Evolutionary conservation across 441 rosid genomes (phyloP).

Genomic region (Populus hybrid): DNA sequence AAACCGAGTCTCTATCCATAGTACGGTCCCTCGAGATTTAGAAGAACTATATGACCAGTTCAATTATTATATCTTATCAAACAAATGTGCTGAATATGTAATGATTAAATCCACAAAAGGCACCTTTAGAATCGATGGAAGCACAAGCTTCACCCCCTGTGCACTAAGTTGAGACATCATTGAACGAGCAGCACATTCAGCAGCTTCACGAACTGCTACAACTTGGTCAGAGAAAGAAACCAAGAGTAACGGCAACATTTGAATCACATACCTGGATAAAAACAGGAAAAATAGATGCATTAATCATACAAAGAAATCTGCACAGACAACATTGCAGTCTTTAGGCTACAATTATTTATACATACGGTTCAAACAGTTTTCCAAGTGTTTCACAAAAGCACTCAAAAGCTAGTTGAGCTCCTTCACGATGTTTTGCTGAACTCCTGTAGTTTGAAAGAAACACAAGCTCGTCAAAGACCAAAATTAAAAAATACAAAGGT

Average conservation of each 20-base stretch:
- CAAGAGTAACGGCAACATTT: slow-evolving; percentile 88
- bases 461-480: slow-evolving; percentile 1
- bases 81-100: neutral
- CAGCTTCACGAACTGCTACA: slow-evolving; percentile 98
- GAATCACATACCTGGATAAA: slow-evolving; percentile 83
- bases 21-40: neutral
- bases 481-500: neutral
- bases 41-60: neutral
- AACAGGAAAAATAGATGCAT: slow-evolving; percentile 3
- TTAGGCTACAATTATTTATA: slow-evolving; percentile 4
- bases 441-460: slow-evolving; percentile 48
- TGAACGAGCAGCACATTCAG: slow-evolving; percentile 98
- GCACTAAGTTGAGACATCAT: slow-evolving; percentile 98
- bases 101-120: slow-evolving; percentile 5
- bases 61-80: neutral
- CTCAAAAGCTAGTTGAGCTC: slow-evolving; percentile 94
- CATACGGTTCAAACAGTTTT: slow-evolving; percentile 97
- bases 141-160: slow-evolving; percentile 96
- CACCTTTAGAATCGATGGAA: slow-evolving; percentile 95
- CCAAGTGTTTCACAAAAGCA: slow-evolving; percentile 98
- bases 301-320: neutral
- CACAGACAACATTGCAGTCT: neutral
- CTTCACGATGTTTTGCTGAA: slow-evolving; percentile 96
- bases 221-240: slow-evolving; percentile 99
- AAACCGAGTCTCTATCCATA: neutral